Base-by-base conservation (phyloP, 1,139 yeast species). In the Geotrichum klebahnii region DNA sequence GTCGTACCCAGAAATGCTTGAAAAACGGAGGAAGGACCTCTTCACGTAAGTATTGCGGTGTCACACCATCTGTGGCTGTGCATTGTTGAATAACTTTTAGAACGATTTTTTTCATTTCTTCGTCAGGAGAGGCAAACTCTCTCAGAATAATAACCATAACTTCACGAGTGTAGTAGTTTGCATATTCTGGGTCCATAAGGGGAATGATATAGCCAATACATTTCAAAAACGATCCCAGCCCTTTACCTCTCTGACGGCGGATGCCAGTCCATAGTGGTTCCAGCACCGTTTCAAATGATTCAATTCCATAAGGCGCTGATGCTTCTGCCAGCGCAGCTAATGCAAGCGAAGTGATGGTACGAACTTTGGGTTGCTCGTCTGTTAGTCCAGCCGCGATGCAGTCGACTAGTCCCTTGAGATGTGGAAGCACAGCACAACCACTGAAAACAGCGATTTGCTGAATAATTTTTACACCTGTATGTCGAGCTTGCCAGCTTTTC, bases 261-360 rank as follows among this genome's bases (percentile, higher is more conserved):
- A 88, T 76, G 1, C 96, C 97, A 17, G 72, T 69, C 96, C 96
- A 89, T 5, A 88, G 67, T 0, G 90, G 87, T 55, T 85, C 92
- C 36, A 92, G 64, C 0, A 79, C 73, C 1, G 72, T 66, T 57
- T 85, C 94, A 65, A 92, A 90, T 0, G 94, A 80, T 60, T 88
- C 97, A 51, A 87, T 84, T 44, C 98, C 98, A 67, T 84, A 88
- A 0, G 98, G 98, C 20, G 79, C 74, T 1, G 90, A 80, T n/a
- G 85, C 83, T 44, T 87, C 94, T 0, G 97, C 97, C 33, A 92
- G 66, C 5, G 83, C 79, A 0, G 94, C 73, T 1, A 90, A 61
- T 0, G 96, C 81, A 31, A 76, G 69, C 0, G 96, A 96, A 0
- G 95, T 74, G 8, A 82, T 75, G 3, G 78, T 77, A 48, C 94